phyloP scores from a whole-genome alignment of 2,329 filamentous ascomycete genomes.

The Colletotrichum theobromicola region DNA sequence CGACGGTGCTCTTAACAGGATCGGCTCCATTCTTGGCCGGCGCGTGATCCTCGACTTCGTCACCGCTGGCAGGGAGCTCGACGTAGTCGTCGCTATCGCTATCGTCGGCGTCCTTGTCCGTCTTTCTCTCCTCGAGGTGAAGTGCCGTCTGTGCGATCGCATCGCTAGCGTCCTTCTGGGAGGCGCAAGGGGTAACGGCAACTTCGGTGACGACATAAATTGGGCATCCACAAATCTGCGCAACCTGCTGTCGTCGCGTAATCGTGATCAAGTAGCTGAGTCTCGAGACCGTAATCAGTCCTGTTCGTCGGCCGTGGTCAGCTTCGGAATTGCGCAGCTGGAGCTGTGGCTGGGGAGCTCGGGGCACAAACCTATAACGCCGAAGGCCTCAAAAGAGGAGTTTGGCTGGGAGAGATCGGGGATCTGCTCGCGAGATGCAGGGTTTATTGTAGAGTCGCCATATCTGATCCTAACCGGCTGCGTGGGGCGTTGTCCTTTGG shows the following conservation, averaged over 20 bases:
- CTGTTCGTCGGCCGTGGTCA: constrained; percentile 49
- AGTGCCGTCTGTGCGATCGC: constrained; percentile 69
- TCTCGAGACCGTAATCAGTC: constrained; percentile 82
- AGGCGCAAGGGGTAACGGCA: constrained; percentile 85
- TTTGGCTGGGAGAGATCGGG: constrained; percentile 49
- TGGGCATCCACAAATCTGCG: constrained; percentile 80
- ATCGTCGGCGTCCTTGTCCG: constrained; percentile 46
- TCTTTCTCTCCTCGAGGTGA: constrained; percentile 41
- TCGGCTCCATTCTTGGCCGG: constrained; percentile 29
- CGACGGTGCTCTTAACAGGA: constrained; percentile 67
- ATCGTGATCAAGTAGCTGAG: constrained; percentile 88
- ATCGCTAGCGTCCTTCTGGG: constrained; percentile 73
- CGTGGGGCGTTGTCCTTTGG: constrained; percentile 60
- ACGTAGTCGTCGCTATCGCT: constrained; percentile 54
- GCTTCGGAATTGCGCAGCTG: not conserved
- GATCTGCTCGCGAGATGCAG: constrained; percentile 48
- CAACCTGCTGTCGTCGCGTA: constrained; percentile 84
- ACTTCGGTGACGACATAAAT: constrained; percentile 90
- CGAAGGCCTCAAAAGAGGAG: constrained; percentile 64
- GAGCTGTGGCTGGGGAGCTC: not conserved
- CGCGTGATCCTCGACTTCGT: constrained; percentile 50
- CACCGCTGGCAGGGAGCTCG: constrained; percentile 36
- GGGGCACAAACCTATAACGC: constrained; percentile 57
- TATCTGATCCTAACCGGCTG: constrained; percentile 75
- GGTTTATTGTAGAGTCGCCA: constrained; percentile 55